Percentiles rank a stretch among this genome's conserved stretches.
Evolutionary conservation across 805 yeast genomes (phyloP).

Genomic region (Ogataea paraovalis): DNA sequence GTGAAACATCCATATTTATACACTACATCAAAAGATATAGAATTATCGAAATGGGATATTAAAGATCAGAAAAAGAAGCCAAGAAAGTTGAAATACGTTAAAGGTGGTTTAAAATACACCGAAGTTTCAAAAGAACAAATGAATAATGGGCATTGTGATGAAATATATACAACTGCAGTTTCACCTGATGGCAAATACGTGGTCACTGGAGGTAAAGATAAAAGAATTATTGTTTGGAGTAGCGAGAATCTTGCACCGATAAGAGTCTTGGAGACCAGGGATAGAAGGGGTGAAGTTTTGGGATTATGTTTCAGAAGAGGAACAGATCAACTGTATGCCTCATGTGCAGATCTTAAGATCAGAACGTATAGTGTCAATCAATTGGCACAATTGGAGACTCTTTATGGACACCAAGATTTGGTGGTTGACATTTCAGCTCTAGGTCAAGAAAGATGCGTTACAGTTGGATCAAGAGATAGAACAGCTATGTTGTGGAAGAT

Average conservation of each 20-base stretch:
- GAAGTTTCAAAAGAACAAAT: slow-evolving; percentile 45
- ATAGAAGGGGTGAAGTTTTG: slow-evolving; percentile 66
- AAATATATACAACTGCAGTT: slow-evolving; percentile 73
- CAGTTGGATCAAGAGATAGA: slow-evolving; percentile 93
- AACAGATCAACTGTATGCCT: slow-evolving; percentile 82
- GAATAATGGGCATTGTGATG: slow-evolving; percentile 71
- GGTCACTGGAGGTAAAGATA: slow-evolving; percentile 88
- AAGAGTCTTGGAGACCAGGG: slow-evolving; percentile 72
- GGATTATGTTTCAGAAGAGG: slow-evolving; percentile 74
- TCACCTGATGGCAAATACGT: slow-evolving; percentile 84
- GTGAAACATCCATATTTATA: slow-evolving; percentile 59
- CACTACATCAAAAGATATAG: slow-evolving; percentile 79
- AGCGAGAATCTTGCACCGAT: slow-evolving; percentile 71
- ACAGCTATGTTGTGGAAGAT: slow-evolving; percentile 97
- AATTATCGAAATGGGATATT: slow-evolving; percentile 76
- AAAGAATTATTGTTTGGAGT: slow-evolving; percentile 80
- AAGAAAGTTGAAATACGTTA: slow-evolving; percentile 55
- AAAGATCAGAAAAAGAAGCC: slow-evolving; percentile 55
- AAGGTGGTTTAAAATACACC: slow-evolving; percentile 53
- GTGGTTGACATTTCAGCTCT: slow-evolving; percentile 80
- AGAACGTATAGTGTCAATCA: slow-evolving; percentile 84
- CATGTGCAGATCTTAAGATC: slow-evolving; percentile 88
- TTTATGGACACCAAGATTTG: slow-evolving; percentile 93
- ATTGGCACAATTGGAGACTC: slow-evolving; percentile 80
- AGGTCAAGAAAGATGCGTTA: slow-evolving; percentile 85